Evolutionary conservation across 768 basidiomycete species (phyloP).

Genomic region (Suillus paluster): DNA sequence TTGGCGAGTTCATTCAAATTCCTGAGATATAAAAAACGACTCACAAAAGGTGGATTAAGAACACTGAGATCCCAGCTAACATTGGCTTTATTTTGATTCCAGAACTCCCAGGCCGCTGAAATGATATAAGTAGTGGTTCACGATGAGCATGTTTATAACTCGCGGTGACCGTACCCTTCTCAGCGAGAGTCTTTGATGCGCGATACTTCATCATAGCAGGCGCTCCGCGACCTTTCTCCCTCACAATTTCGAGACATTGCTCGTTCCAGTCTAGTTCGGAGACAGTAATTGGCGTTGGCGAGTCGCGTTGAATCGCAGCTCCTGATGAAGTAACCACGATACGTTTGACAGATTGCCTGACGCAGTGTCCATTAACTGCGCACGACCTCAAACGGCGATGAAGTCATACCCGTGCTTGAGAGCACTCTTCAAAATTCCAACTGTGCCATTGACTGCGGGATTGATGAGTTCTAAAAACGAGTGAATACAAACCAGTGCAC

Average conservation of each 20-base stretch:
- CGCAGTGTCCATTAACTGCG: not conserved
- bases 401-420: slow-evolving; percentile 52
- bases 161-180: slow-evolving; percentile 45
- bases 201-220: slow-evolving; percentile 47
- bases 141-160: not conserved
- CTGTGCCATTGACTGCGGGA: slow-evolving; percentile 76
- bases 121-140: not conserved
- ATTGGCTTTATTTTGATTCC: slow-evolving; percentile 37
- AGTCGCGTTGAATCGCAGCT: slow-evolving; percentile 47
- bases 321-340: slow-evolving; percentile 71
- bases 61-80: slow-evolving; percentile 44
- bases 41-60: slow-evolving; percentile 45
- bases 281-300: slow-evolving; percentile 35
- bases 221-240: slow-evolving; percentile 52
- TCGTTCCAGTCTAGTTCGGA: slow-evolving; percentile 68
- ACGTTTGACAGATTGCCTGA: slow-evolving; percentile 57
- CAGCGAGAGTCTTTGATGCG: slow-evolving; percentile 68
- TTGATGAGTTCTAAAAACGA: slow-evolving; percentile 54
- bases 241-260: slow-evolving; percentile 40
- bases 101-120: slow-evolving; percentile 54
- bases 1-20: not conserved
- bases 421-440: slow-evolving; percentile 62
- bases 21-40: slow-evolving; percentile 7
- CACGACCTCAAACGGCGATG: too few relatives aligned
- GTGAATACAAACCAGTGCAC: not conserved